These are phyloP conservation scores for Alternaria longipes DNA, from an alignment of 2,329 filamentous ascomycete species.

Conservation along the genomic window DNA sequence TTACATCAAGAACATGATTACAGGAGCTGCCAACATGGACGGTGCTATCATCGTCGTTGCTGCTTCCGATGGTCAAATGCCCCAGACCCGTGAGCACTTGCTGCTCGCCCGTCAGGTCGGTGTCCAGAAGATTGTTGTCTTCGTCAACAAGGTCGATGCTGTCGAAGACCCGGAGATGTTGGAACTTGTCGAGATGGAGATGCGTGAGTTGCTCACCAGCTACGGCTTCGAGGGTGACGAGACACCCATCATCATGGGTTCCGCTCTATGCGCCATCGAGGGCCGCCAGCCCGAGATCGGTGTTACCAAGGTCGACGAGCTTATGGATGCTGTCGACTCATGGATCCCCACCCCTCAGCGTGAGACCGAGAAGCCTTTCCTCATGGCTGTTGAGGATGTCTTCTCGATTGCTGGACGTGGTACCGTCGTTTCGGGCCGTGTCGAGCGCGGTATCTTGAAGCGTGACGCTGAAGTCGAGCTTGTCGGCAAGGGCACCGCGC, in stretches of 20 bases:
- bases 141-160: constrained; percentile 99
- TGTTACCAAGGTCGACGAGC: constrained; percentile 85
- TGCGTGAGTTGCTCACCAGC: constrained; percentile 91
- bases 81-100: constrained; percentile 98
- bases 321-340: constrained; percentile 85
- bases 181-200: constrained; percentile 99
- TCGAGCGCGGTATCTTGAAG: constrained; percentile 95
- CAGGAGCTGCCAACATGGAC: constrained; percentile 98
- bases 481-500: constrained; percentile 80
- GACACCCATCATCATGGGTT: constrained; percentile 96
- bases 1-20: constrained; percentile 99
- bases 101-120: constrained; percentile 97
- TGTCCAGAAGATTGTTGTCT: constrained; percentile 97
- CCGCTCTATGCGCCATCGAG: constrained; percentile 93
- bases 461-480: constrained; percentile 94
- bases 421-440: constrained; percentile 95
- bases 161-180: constrained; percentile 99
- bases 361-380: constrained; percentile 96
- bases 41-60: constrained; percentile 98
- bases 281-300: constrained; percentile 88
- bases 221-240: constrained; percentile 99
- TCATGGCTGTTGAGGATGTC: constrained; percentile 90
- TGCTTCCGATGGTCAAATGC: constrained; percentile 98
- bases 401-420: constrained; percentile 78
- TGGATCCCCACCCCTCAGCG: constrained; percentile 98